phyloP scores from a whole-genome alignment of 768 basidiomycete genomes.

The Vararia minispora region DNA sequence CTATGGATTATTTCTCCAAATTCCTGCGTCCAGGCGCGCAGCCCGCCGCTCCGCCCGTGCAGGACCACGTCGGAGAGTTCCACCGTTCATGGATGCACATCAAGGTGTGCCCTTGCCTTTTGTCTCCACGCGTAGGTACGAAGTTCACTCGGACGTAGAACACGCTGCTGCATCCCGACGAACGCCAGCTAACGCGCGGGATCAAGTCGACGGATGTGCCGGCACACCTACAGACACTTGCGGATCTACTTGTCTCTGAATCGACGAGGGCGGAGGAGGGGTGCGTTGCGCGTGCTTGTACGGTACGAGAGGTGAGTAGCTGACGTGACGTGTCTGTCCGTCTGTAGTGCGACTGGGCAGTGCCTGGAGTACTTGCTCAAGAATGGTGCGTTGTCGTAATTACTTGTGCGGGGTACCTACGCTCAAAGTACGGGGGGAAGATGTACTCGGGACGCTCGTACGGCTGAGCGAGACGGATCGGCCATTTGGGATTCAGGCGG shows the following conservation, averaged over 20 bases:
- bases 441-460: slow-evolving; percentile 77
- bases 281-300: slow-evolving; percentile 35
- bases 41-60: slow-evolving; percentile 33
- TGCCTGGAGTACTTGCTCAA: slow-evolving; percentile 89
- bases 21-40: slow-evolving; percentile 46
- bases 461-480: slow-evolving; percentile 76
- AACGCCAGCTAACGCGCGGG: slow-evolving; percentile 74
- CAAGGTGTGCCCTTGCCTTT: slow-evolving; percentile 35
- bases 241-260: slow-evolving; percentile 80
- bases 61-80: slow-evolving; percentile 67
- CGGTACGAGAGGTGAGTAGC: too few relatives aligned
- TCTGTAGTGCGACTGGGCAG: slow-evolving; percentile 64
- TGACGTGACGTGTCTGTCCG: slow-evolving; percentile 1
- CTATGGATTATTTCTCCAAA: slow-evolving; percentile 82
- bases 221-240: slow-evolving; percentile 61
- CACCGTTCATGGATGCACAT: slow-evolving; percentile 64
- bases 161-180: slow-evolving; percentile 80
- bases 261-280: slow-evolving; percentile 78
- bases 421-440: slow-evolving; percentile 25
- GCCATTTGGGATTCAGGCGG: slow-evolving; percentile 84
- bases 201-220: slow-evolving; percentile 79
- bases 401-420: not conserved
- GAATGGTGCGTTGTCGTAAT: slow-evolving; percentile 42
- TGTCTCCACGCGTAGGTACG: not conserved
- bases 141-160: slow-evolving; percentile 35